Evolutionary conservation across 768 basidiomycete genomes (phyloP).

Genomic region (Pleurotus salmoneostramineus): DNA sequence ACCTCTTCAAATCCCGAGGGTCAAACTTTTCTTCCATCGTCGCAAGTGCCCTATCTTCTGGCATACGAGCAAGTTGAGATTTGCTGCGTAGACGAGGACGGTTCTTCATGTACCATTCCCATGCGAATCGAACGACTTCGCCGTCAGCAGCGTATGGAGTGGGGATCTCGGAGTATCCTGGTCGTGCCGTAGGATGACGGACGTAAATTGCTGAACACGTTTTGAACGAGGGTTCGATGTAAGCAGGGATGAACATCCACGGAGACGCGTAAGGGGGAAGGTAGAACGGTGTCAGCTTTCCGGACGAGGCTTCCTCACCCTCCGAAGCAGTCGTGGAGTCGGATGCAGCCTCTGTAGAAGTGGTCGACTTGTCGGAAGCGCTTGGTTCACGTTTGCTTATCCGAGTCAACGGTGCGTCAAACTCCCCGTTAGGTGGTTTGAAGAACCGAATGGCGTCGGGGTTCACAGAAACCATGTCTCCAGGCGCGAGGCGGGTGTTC

Average conservation of each 20-base stretch:
- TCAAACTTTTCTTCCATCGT: constrained; percentile 23
- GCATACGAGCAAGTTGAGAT: constrained; percentile 57
- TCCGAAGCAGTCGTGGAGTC: constrained; percentile 1
- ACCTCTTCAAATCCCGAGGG: not conserved
- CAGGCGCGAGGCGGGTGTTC: constrained; percentile 86
- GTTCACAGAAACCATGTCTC: constrained; percentile 91
- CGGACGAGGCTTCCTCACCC: too few species aligned
- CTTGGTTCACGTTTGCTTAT: not conserved
- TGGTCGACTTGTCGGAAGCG: constrained; percentile 1
- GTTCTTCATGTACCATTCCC: constrained; percentile 90
- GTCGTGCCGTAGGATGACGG: constrained; percentile 95
- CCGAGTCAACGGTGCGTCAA: constrained; percentile 20
- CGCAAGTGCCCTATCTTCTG: constrained; percentile 56
- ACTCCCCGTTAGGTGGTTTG: constrained; percentile 29
- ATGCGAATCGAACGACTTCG: constrained; percentile 84
- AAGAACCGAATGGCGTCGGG: constrained; percentile 78
- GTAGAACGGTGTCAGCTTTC: constrained; percentile 63
- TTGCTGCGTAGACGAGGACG: constrained; percentile 66
- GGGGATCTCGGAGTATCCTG: constrained; percentile 92
- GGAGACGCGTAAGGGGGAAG: constrained; percentile 88
- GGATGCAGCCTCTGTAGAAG: not conserved
- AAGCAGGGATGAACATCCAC: constrained; percentile 90
- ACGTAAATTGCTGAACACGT: constrained; percentile 93
- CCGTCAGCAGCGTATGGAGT: constrained; percentile 97
- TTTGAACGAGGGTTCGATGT: constrained; percentile 79